Base-by-base conservation (phyloP, 768 basidiomycete species). In the Neoboletus magnificus region DNA sequence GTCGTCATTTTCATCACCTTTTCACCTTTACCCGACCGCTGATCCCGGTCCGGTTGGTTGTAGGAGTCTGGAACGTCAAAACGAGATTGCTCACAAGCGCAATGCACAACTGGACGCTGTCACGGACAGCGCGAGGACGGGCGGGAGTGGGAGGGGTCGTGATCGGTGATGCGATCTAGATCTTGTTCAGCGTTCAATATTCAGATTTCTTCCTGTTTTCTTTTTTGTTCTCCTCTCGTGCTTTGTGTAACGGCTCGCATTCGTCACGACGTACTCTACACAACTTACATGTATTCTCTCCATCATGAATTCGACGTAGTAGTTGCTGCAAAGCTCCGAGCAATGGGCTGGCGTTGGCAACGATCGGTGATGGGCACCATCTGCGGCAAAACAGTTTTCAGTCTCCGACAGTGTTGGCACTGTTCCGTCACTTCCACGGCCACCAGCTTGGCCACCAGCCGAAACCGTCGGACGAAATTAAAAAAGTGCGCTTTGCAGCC, bases 51-150 rank as follows among this genome's bases (percentile, higher is more conserved):
- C 4, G 9, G 3, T 41, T 56, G 12, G 22, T 37, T 25, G 40
- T 33, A 92, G 92, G 78, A 84, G 79, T 56, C 73, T 91, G 15
- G 87, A 91, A 63, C 79, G 84, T 55, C 91, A 93, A 64, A 76
- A 89, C 32, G 90, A 93, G 25, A 71, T 85, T 23, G 89, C 91
- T n/a, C 82, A 85, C 66, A 89, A 85, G 67, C 82, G 92, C 39
- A 89, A 32, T 32, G 60, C 33, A n/a, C 73, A 73, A 35, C 55
- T 76, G 9, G 70, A 72, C 0, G 60, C 62, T 13, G 70, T 75
- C 42, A 60, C 73, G 1, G 74, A 74, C 43, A 55, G 25, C 11
- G 59, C 59, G 15, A 73, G 59, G 59, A 30, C 46, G 7, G 29
- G 60, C 0, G 52, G 55, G 16, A 51, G 43, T 46, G 61, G 55